phyloP scores from a whole-genome alignment of 2,329 filamentous ascomycete genomes.

The Aureobasidium sp. region DNA sequence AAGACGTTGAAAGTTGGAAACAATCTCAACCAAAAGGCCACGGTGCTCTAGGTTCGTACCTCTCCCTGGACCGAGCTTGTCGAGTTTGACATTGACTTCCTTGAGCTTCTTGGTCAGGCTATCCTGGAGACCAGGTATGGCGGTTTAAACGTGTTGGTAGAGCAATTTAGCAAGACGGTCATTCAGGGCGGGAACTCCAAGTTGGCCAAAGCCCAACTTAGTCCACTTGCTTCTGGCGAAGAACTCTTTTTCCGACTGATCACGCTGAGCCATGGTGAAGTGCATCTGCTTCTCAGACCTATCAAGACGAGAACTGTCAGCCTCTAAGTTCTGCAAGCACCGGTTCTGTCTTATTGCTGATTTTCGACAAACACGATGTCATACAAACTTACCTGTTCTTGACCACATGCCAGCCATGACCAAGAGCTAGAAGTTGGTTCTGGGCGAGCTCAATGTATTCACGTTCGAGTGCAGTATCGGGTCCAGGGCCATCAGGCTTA shows the following conservation, averaged over 20 bases:
- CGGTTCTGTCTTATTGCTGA: too few relatives aligned
- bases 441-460: background rate
- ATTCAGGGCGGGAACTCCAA: background rate
- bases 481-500: constrained; percentile 38
- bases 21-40: background rate
- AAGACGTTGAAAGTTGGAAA: background rate
- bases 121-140: background rate
- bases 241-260: background rate
- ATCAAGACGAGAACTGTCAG: background rate
- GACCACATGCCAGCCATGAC: background rate
- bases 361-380: background rate
- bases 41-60: background rate
- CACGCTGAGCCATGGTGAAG: background rate
- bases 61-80: background rate
- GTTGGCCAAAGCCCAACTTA: background rate
- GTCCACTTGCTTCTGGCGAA: background rate
- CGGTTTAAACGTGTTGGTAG: background rate
- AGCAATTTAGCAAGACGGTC: background rate
- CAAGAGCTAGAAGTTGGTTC: background rate
- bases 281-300: background rate
- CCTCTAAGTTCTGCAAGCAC: too few relatives aligned
- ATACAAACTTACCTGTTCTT: background rate
- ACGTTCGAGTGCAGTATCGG: background rate
- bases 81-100: background rate
- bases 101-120: background rate